phyloP scores from a whole-genome alignment of 306 rosid genomes.

The Arachis stenosperma region DNA sequence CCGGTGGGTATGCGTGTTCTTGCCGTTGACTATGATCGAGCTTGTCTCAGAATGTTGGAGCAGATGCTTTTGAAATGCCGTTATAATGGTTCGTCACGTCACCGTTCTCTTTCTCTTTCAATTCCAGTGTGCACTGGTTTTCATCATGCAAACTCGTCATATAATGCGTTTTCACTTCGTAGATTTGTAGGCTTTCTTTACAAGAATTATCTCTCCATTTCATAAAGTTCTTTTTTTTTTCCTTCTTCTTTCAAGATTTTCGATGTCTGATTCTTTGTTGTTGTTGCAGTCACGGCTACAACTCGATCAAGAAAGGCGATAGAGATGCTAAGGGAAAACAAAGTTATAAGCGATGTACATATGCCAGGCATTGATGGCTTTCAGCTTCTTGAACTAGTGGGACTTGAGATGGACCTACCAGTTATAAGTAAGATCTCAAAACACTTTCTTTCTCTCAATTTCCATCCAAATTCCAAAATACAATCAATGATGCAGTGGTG shows the following conservation, averaged over 20 bases:
- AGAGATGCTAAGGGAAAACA: constrained; percentile 69
- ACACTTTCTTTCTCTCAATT: too few species aligned
- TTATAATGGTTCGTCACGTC: constrained; percentile 63
- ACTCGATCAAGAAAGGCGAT: constrained; percentile 70
- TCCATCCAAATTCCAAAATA: too few species aligned
- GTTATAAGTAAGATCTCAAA: constrained; percentile 68
- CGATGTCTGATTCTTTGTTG: constrained; percentile 26
- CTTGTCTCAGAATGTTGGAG: constrained; percentile 71
- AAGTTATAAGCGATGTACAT: constrained; percentile 77
- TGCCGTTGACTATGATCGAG: constrained; percentile 69
- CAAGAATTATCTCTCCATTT: too few species aligned
- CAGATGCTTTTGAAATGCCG: constrained; percentile 75
- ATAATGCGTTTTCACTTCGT: neutral
- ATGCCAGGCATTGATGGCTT: constrained; percentile 97
- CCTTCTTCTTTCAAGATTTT: neutral
- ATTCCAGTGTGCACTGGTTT: neutral
- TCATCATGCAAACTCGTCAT: neutral
- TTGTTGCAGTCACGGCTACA: constrained; percentile 70
- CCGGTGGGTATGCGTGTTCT: constrained; percentile 91
- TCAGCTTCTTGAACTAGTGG: constrained; percentile 78
- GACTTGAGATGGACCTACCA: constrained; percentile 91
- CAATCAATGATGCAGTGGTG: constrained; percentile 57
- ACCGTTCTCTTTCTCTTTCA: neutral
- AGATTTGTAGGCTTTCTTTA: neutral
- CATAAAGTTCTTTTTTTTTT: too few species aligned